These are phyloP conservation scores for Drechslerella stenobrocha DNA, from an alignment of 2,329 filamentous ascomycete genomes.

Conservation along the genomic window DNA sequence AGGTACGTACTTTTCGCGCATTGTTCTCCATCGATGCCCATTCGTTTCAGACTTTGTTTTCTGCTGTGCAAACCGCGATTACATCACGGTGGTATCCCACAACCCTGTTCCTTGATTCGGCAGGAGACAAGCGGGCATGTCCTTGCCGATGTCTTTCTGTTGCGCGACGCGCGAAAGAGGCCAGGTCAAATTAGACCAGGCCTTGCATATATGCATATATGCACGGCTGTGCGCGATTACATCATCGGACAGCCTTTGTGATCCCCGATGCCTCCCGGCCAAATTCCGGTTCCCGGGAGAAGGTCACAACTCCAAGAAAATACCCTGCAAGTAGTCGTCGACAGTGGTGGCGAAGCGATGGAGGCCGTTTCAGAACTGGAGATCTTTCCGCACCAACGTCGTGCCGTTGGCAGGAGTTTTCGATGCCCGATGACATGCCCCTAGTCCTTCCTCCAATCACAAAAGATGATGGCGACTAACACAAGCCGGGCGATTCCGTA, in stretches of 20 bases:
- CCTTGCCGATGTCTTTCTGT: constrained; percentile 42
- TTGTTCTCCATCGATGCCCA: constrained; percentile 1
- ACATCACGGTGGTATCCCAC: constrained; percentile 23
- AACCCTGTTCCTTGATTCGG: constrained; percentile 47
- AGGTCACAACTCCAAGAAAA: no score
- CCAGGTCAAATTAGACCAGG: constrained; percentile 2
- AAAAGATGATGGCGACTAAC: no score
- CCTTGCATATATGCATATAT: constrained; percentile 8
- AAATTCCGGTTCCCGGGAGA: constrained; percentile 7
- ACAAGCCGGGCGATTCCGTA: no score
- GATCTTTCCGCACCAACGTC: constrained; percentile 25
- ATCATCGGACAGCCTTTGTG: constrained; percentile 19
- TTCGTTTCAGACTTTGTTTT: neutral
- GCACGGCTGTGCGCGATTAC: constrained; percentile 37
- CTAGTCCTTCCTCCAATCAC: neutral
- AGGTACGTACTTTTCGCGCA: no score
- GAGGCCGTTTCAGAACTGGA: constrained; percentile 39
- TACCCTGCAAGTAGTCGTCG: neutral
- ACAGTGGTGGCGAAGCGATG: constrained; percentile 19
- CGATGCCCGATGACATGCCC: neutral
- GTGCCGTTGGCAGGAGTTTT: constrained; percentile 32
- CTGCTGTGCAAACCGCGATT: constrained; percentile 38
- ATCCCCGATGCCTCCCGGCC: constrained; percentile 8
- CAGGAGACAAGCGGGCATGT: constrained; percentile 29
- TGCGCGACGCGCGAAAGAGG: constrained; percentile 22